These are phyloP conservation scores for Colletotrichum horii DNA, from an alignment of 2,329 filamentous ascomycete genomes.

Conservation along the genomic window DNA sequence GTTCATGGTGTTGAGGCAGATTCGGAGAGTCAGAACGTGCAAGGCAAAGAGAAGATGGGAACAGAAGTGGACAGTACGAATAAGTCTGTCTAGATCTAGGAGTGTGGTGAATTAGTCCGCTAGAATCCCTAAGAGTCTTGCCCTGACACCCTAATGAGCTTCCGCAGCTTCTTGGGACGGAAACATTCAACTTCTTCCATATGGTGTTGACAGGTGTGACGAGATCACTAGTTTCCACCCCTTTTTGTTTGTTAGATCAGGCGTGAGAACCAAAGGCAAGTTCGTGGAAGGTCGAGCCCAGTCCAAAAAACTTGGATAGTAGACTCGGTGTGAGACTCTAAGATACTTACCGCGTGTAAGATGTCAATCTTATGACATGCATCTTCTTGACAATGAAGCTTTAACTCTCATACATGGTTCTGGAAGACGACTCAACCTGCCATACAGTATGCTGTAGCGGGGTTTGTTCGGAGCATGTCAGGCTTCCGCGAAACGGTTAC, in stretches of 20 bases:
- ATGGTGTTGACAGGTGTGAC: neutral
- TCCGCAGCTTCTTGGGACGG: neutral
- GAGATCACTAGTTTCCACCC: neutral
- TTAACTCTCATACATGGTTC: neutral
- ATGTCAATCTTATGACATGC: neutral
- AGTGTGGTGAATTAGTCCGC: neutral
- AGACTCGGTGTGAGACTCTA: too few relatives aligned
- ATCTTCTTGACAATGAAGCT: neutral
- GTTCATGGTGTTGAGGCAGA: neutral
- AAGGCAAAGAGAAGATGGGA: neutral
- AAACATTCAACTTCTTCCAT: accelerated
- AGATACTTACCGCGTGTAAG: neutral
- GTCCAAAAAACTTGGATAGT: accelerated
- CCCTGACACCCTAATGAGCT: neutral
- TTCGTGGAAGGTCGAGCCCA: accelerated
- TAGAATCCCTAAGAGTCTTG: neutral
- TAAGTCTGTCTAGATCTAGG: neutral
- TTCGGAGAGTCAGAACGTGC: neutral
- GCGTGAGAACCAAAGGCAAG: neutral
- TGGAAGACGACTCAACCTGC: neutral
- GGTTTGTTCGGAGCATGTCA: neutral
- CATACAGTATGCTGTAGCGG: neutral
- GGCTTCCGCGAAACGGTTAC: neutral
- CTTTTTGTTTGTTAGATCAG: neutral
- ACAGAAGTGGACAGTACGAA: neutral